These are phyloP conservation scores for Amanita fuliginea DNA, from an alignment of 768 basidiomycete genomes.

Conservation along the genomic window DNA sequence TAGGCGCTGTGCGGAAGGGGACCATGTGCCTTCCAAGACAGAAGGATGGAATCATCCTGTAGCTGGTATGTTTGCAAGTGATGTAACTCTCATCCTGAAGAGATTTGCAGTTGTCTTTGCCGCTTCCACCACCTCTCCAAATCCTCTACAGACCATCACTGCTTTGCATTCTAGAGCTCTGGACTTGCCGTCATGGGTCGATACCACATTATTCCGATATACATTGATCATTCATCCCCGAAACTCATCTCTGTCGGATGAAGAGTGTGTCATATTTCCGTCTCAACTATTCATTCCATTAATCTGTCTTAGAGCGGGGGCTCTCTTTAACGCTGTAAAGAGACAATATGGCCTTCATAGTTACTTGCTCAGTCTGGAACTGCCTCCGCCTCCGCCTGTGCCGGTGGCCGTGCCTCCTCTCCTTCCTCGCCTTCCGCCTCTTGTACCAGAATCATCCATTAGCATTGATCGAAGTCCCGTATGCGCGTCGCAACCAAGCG, in stretches of 20 bases:
- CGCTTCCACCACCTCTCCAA: slow-evolving; percentile 72
- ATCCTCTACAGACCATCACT: slow-evolving; percentile 72
- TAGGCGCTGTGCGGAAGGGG: slow-evolving; percentile 64
- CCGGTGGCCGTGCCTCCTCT: slow-evolving; percentile 58
- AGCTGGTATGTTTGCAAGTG: slow-evolving; percentile 44
- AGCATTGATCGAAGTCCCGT: slow-evolving; percentile 12
- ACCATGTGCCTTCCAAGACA: slow-evolving; percentile 54
- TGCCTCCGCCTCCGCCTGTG: slow-evolving; percentile 53
- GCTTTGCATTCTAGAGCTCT: slow-evolving; percentile 55
- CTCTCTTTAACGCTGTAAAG: slow-evolving; percentile 79
- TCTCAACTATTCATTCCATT: slow-evolving; percentile 4
- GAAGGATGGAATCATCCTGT: slow-evolving; percentile 88
- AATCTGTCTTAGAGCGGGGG: slow-evolving; percentile 42
- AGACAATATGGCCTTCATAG: slow-evolving; percentile 76
- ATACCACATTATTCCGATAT: slow-evolving; percentile 57
- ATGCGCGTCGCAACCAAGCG: slow-evolving; percentile 11
- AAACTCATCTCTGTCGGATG: slow-evolving; percentile 57
- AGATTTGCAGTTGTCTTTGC: slow-evolving; percentile 58
- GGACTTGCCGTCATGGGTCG: slow-evolving; percentile 77
- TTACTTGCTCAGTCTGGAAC: slow-evolving; percentile 52
- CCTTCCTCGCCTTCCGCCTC: slow-evolving; percentile 53
- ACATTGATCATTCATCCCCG: slow-evolving; percentile 70
- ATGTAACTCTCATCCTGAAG: slow-evolving; percentile 5
- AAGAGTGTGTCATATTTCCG: slow-evolving; percentile 49
- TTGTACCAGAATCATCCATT: slow-evolving; percentile 11